phyloP scores from a whole-genome alignment of 2,329 filamentous ascomycete genomes.

The Penicillium sp. region DNA sequence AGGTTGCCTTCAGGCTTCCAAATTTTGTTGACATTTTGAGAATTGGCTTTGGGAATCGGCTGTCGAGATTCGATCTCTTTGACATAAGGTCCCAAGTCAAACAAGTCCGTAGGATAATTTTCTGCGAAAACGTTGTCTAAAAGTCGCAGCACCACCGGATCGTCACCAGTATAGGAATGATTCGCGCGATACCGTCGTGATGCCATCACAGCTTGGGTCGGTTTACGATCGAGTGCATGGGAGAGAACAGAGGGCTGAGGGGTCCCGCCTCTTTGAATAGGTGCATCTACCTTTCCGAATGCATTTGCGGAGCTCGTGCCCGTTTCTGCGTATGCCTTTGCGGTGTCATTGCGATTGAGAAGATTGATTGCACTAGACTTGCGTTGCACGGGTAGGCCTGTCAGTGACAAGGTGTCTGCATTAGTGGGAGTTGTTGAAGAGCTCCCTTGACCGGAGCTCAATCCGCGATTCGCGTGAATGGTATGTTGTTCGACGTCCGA shows the following conservation, averaged over 20 bases:
- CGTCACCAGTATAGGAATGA: constrained; percentile 84
- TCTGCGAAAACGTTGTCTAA: constrained; percentile 81
- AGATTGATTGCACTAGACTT: constrained; percentile 63
- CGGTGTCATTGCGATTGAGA: constrained; percentile 59
- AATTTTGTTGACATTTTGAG: constrained; percentile 59
- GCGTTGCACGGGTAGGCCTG: constrained; percentile 38
- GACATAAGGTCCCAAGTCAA: constrained; percentile 77
- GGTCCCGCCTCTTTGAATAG: constrained; percentile 45
- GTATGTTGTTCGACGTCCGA: constrained; percentile 43
- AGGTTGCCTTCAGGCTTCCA: constrained; percentile 86
- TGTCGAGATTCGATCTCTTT: constrained; percentile 63
- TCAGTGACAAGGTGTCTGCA: constrained; percentile 34
- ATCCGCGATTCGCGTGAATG: constrained; percentile 31
- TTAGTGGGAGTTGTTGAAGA: constrained; percentile 36
- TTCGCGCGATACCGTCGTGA: constrained; percentile 60
- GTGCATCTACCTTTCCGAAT: constrained; percentile 65
- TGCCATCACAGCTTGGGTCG: constrained; percentile 22
- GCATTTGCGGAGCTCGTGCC: constrained; percentile 66
- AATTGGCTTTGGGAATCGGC: constrained; percentile 58
- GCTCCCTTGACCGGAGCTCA: constrained; percentile 36
- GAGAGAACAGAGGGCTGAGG: constrained; percentile 43
- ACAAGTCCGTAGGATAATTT: constrained; percentile 62
- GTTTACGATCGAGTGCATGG: constrained; percentile 39
- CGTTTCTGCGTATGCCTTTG: constrained; percentile 67
- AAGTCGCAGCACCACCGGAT: constrained; percentile 64